A percentile compares a stretch with the other conserved stretches of the same genome.
Conservation (phyloP, 495 filamentous ascomycete genomes). For the Cenococcum geophilum region DNA sequence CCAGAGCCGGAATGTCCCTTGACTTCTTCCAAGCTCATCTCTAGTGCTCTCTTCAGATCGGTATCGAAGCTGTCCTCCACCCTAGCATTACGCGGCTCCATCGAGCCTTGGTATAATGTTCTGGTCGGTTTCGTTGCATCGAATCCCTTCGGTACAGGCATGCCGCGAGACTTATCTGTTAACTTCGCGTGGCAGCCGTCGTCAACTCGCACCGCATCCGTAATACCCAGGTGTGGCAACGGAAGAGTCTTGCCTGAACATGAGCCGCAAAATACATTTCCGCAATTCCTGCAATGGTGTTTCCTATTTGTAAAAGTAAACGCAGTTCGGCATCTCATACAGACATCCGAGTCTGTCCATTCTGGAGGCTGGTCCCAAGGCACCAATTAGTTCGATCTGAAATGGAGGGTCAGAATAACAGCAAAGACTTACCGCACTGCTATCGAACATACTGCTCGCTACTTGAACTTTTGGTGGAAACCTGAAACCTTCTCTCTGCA, state of each 20-base stretch:
- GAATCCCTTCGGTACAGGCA: conserved; percentile 38
- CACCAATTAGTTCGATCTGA: conserved; percentile 8
- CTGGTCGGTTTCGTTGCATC: conserved; percentile 45
- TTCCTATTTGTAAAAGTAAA: conserved; percentile 98
- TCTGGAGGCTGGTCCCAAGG: conserved; percentile 69
- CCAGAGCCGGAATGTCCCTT: conserved; percentile 59
- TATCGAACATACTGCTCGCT: conserved; percentile 91
- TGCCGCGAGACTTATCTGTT: conserved; percentile 60
- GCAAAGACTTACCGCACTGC: conserved; percentile 71
- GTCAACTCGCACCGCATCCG: conserved; percentile 89
- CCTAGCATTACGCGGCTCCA: conserved; percentile 85
- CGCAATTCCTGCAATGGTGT: conserved; percentile 96
- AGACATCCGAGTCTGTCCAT: conserved; percentile 97
- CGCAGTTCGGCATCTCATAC: conserved; percentile 90
- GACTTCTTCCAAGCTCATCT: conserved; percentile 95
- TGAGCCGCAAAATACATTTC: conserved; percentile 89
- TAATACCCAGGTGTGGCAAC: conserved; percentile 85
- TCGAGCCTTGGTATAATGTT: conserved; percentile 50
- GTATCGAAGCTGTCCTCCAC: conserved; percentile 89
- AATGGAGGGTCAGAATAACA: conserved; percentile 1
- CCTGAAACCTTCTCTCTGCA: conserved; percentile 77
- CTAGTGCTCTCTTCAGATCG: conserved; percentile 82
- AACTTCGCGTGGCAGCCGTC: conserved; percentile 91
- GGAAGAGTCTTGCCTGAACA: conserved; percentile 87
- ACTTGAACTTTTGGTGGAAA: conserved; percentile 87